These are phyloP conservation scores for Venturia nashicola DNA, from an alignment of 2,329 filamentous ascomycete genomes.

Conservation along the genomic window DNA sequence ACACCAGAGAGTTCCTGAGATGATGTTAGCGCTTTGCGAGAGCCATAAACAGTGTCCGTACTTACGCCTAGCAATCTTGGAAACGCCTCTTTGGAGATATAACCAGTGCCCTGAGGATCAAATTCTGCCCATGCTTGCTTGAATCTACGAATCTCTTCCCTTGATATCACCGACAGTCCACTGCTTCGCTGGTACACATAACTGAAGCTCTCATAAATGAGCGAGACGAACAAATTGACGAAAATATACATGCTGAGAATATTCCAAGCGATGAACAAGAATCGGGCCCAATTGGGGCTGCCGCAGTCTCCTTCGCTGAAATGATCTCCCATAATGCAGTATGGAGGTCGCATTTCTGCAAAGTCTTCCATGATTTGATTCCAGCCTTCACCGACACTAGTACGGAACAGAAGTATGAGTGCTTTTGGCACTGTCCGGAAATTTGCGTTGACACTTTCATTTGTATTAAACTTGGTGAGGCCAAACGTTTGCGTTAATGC, in stretches of 20 bases:
- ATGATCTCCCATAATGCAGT: constrained; percentile 58
- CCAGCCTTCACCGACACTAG: constrained; percentile 92
- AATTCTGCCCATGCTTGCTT: constrained; percentile 97
- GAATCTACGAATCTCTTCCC: constrained; percentile 90
- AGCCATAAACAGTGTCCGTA: constrained; percentile 9
- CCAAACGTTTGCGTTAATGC: constrained; percentile 94
- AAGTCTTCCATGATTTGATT: constrained; percentile 96
- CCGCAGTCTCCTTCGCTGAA: constrained; percentile 92
- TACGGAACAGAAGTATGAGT: constrained; percentile 82
- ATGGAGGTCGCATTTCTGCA: constrained; percentile 63
- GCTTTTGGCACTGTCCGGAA: constrained; percentile 91
- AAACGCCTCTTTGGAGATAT: constrained; percentile 80
- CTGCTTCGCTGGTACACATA: constrained; percentile 97
- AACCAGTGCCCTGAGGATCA: constrained; percentile 83
- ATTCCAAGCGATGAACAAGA: constrained; percentile 93
- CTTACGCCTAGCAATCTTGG: constrained; percentile 69
- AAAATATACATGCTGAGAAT: constrained; percentile 99
- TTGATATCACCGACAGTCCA: constrained; percentile 77
- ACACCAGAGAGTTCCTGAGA: constrained; percentile 71
- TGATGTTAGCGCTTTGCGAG: background rate
- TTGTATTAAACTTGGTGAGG: constrained; percentile 69
- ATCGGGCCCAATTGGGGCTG: constrained; percentile 75
- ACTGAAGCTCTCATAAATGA: constrained; percentile 98
- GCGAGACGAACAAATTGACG: constrained; percentile 91
- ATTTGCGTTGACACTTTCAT: constrained; percentile 70